These are phyloP conservation scores for Beauveria scarabaeidicola DNA, from an alignment of 2,329 filamentous ascomycete genomes.

Conservation along the genomic window DNA sequence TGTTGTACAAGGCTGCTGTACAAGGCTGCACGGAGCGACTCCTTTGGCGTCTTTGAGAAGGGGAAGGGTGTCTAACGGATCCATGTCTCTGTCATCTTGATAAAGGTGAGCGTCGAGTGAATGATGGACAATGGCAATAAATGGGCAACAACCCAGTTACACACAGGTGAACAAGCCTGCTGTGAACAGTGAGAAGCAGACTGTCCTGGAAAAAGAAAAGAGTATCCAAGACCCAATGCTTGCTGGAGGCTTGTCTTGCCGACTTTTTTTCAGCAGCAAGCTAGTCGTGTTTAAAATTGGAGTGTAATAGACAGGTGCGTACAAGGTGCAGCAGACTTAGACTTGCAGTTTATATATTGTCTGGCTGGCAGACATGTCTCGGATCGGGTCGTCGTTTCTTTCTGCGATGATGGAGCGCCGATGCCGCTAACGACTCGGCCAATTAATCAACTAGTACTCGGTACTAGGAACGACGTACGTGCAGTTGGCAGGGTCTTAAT, in stretches of 20 bases:
- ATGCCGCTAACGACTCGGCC: neutral
- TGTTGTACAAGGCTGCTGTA: too few relatives aligned
- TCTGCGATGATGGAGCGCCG: neutral
- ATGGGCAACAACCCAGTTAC: too few relatives aligned
- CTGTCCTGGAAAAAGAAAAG: too few relatives aligned
- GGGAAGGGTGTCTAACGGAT: slow-evolving; percentile 36
- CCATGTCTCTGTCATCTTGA: slow-evolving; percentile 38
- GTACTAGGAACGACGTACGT: neutral
- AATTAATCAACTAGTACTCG: neutral
- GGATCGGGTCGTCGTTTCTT: neutral
- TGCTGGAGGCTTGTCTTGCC: too few relatives aligned
- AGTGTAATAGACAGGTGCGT: too few relatives aligned
- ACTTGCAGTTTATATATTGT: neutral
- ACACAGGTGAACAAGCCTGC: too few relatives aligned
- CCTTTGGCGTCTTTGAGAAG: slow-evolving; percentile 37
- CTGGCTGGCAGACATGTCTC: neutral
- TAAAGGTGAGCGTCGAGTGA: slow-evolving; percentile 21
- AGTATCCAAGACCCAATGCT: too few relatives aligned
- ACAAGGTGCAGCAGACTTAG: neutral
- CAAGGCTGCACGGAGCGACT: slow-evolving; percentile 15
- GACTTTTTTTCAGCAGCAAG: too few relatives aligned
- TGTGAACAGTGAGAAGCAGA: too few relatives aligned
- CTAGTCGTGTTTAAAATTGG: too few relatives aligned
- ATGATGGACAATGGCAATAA: too few relatives aligned
- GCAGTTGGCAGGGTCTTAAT: too few relatives aligned